Percentiles rank a stretch among this genome's conserved stretches.
Conservation (phyloP, 441 rosid species). For the Pelargonium citronellum region DNA sequence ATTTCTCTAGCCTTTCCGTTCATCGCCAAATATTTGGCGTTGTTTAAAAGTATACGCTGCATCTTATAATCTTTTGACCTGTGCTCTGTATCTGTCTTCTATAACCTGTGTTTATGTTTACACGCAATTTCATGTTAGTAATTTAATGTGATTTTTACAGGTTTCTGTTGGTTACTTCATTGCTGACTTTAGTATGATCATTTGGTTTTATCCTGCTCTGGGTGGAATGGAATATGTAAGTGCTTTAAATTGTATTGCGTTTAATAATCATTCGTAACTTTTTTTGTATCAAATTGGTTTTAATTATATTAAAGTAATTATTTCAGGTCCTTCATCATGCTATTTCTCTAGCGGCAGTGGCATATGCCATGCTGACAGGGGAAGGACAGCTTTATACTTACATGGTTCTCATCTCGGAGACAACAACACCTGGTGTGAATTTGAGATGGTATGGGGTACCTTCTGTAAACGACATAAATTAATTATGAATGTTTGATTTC, state of each 20-base stretch:
- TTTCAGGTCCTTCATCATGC: constrained; percentile 44
- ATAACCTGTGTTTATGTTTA: too few relatives aligned
- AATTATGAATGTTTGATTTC: neutral
- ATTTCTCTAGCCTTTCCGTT: too few relatives aligned
- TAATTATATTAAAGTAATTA: neutral
- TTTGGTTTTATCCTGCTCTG: constrained; percentile 43
- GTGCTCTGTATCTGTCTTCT: too few relatives aligned
- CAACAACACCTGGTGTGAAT: constrained; percentile 43
- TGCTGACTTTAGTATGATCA: constrained; percentile 41
- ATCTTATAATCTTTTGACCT: too few relatives aligned
- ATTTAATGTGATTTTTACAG: constrained; percentile 17
- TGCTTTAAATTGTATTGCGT: neutral
- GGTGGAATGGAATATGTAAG: constrained; percentile 49
- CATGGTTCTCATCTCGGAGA: constrained; percentile 43
- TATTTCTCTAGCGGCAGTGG: constrained; percentile 31
- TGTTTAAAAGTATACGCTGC: too few relatives aligned
- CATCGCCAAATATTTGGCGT: too few relatives aligned
- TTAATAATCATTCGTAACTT: neutral
- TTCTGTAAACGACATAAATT: neutral
- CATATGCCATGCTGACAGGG: constrained; percentile 37
- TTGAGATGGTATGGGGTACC: constrained; percentile 48
- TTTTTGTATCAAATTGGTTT: neutral
- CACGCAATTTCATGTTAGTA: too few relatives aligned
- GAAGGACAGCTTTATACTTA: constrained; percentile 42
- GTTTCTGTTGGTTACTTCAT: constrained; percentile 45